These are phyloP conservation scores for Lasiosphaeriaceae sp. DNA, from an alignment of 495 filamentous ascomycete species.

Conservation along the genomic window DNA sequence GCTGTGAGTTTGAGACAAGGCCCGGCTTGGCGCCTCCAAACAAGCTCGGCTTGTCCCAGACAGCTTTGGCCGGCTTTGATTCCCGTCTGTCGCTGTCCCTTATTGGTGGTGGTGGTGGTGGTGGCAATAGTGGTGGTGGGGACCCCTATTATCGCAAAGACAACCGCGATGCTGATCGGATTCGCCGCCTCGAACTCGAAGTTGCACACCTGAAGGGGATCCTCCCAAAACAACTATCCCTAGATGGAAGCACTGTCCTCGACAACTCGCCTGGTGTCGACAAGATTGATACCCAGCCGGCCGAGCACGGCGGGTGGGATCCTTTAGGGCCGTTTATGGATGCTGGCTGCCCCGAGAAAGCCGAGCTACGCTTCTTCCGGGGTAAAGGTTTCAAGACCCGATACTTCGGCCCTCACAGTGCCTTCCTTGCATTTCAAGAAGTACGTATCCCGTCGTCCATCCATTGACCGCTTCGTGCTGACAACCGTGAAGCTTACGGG, in stretches of 20 bases:
- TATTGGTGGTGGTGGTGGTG: not conserved
- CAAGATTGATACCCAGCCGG: slow-evolving; percentile 15
- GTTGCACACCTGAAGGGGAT: slow-evolving; percentile 43
- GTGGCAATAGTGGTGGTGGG: not conserved
- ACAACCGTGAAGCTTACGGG: slow-evolving; percentile 33
- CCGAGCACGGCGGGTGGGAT: not conserved
- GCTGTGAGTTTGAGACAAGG: slow-evolving; percentile 47
- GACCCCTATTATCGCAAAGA: slow-evolving; percentile 28
- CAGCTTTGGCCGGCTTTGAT: slow-evolving; percentile 30
- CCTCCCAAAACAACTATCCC: slow-evolving; percentile 29
- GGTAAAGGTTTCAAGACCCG: slow-evolving; percentile 44
- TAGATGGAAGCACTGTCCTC: slow-evolving; percentile 33
- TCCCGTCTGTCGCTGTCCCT: slow-evolving; percentile 30
- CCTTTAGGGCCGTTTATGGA: too few species aligned
- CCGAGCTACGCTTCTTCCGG: slow-evolving; percentile 36
- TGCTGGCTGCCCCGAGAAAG: slow-evolving; percentile 18
- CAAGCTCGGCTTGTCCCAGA: slow-evolving; percentile 33
- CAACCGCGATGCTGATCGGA: slow-evolving; percentile 41
- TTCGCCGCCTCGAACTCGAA: slow-evolving; percentile 47
- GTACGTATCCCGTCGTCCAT: slow-evolving; percentile 12
- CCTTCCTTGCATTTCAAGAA: slow-evolving; percentile 37
- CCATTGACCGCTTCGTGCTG: not conserved
- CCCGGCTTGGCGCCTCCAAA: slow-evolving; percentile 37
- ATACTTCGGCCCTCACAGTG: slow-evolving; percentile 48
- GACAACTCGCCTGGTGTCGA: slow-evolving; percentile 23